Base-by-base conservation (phyloP, 148 eudicot genomes). In the Polygonum aviculare region DNA sequence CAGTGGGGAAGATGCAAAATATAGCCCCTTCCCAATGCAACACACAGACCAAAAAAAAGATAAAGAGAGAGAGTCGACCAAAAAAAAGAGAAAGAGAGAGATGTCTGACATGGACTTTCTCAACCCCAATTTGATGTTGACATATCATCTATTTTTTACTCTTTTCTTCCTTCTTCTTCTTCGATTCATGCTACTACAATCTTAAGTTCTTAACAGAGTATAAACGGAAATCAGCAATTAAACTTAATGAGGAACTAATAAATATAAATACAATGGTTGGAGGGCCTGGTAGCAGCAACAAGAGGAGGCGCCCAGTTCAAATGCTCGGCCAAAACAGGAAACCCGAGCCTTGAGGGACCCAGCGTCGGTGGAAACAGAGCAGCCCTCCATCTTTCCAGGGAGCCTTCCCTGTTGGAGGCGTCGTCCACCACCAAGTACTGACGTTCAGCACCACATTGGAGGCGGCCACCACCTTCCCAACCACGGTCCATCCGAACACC, bases 401-500 rank as follows among this genome's bases (percentile, higher is more conserved):
- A 31, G 36, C 69, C 69, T 26, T 3, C 38, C 38, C 38, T 60
- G 69, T 3, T 22, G 7, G 26, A 5, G 2, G 12, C 63, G 33
- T 9, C 2, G 11, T 12, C 41, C 0, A 12, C 77, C 7, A 16
- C 36, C 0, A 83, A 26, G 81, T 81, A 3, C 63, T 33, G 9
- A 59, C 81, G 2, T 80, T 72, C 12, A 83, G 22, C 15, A 55
- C 0, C 19, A 83, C 80, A 3, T 7, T 38, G 3, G 74, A 49
- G 26, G 77, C 77, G 2, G 84, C 82, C 48, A 77, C 49, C 26
- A 79, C 77, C 11, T 57, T 73, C 39, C 84, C 84, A 44, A 55
- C n/a, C 31, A 84, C 80, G 2, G 36, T 51, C 0, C 86, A 84
- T 0, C 84, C 84, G 55, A 74, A 79, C 1, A 79, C 71, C 16